These are phyloP conservation scores for Trametes elegans DNA, from an alignment of 768 basidiomycete species.

Conservation along the genomic window DNA sequence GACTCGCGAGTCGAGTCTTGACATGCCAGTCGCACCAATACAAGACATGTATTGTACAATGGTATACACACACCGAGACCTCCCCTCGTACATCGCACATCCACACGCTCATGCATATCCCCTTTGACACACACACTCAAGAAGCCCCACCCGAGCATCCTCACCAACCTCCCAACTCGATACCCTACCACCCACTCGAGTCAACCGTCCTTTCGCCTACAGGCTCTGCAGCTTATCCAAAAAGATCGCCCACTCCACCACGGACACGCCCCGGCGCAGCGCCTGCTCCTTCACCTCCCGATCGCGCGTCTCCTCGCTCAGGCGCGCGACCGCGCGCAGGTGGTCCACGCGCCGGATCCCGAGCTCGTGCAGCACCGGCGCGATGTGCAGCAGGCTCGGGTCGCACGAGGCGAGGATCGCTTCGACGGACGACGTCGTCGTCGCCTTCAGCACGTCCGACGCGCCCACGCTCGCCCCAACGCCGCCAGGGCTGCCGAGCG, in stretches of 20 bases:
- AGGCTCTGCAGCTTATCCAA: slow-evolving; percentile 56
- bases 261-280: slow-evolving; percentile 61
- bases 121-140: neutral
- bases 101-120: neutral
- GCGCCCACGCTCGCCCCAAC: no score
- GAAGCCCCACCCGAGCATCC: neutral
- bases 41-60: no score
- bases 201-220: slow-evolving; percentile 5
- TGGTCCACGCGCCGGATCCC: slow-evolving; percentile 63
- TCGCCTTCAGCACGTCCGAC: slow-evolving; percentile 29
- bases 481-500: slow-evolving; percentile 5
- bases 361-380: slow-evolving; percentile 51
- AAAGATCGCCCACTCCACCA: slow-evolving; percentile 79
- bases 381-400: slow-evolving; percentile 63
- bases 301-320: slow-evolving; percentile 67
- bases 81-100: no score
- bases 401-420: slow-evolving; percentile 57
- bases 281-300: slow-evolving; percentile 70
- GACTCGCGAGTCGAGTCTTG: no score
- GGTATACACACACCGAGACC: no score
- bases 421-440: slow-evolving; percentile 45
- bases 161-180: neutral
- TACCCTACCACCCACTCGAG: neutral
- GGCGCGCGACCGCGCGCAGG: slow-evolving; percentile 55
- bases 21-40: no score